phyloP scores from a whole-genome alignment of 176 grass and related monocot species.

The Musa schizocarpa region DNA sequence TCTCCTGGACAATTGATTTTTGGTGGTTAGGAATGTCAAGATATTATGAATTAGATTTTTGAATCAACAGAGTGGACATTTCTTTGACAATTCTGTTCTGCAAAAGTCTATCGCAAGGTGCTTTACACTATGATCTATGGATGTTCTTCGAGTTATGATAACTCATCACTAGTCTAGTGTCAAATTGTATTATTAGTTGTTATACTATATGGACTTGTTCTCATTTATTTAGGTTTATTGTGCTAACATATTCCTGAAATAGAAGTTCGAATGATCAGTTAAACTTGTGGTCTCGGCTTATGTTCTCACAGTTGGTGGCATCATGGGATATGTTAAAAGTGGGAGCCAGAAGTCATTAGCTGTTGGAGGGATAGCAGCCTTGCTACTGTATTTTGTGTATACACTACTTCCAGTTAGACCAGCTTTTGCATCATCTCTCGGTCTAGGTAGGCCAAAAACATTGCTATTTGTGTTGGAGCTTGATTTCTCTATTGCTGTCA shows the following conservation, averaged over 20 bases:
- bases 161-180: too few species aligned
- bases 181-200: not conserved
- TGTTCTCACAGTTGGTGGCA: not conserved
- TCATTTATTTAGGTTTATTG: not conserved
- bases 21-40: not conserved
- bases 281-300: not conserved
- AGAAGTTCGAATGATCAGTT: not conserved
- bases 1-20: not conserved
- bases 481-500: not conserved
- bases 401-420: not conserved
- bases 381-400: conserved; percentile 10
- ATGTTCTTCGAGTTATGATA: not conserved
- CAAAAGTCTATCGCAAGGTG: not conserved
- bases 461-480: not conserved
- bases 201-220: not conserved
- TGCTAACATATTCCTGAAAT: not conserved
- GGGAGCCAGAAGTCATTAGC: conserved; percentile 10
- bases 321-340: conserved; percentile 7
- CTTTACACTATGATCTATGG: not conserved
- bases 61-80: not conserved
- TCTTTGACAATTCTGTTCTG: not conserved
- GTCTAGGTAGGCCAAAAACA: not conserved
- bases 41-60: not conserved
- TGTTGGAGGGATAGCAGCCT: not conserved
- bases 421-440: conserved; percentile 1